phyloP scores from a whole-genome alignment of 352 stramenopile species.

The Saprolegnia parasitica region DNA sequence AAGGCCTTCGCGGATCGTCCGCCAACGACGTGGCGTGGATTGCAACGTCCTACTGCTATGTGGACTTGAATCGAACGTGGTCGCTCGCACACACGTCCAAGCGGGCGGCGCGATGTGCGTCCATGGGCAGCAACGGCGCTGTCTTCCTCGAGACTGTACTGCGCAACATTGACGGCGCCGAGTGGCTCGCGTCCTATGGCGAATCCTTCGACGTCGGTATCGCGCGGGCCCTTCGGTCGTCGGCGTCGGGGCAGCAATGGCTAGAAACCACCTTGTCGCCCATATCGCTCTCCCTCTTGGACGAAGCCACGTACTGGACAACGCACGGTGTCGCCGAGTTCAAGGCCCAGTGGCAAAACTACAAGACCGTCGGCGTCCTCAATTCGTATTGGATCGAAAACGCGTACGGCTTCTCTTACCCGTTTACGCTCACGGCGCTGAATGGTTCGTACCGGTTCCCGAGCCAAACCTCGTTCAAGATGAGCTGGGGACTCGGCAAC shows the following conservation, averaged over 20 bases:
- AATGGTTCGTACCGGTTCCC: slow-evolving; percentile 4
- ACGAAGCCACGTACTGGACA: slow-evolving; percentile 13
- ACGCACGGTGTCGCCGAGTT: not conserved
- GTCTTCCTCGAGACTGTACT: slow-evolving; percentile 1
- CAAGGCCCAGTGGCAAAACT: slow-evolving; percentile 18
- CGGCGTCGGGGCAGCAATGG: not conserved
- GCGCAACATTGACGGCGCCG: not conserved
- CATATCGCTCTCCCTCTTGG: not conserved
- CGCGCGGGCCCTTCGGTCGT: not conserved
- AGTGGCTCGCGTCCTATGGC: not conserved
- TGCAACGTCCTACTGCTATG: slow-evolving; percentile 11
- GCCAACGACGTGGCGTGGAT: not conserved
- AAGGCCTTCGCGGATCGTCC: not conserved
- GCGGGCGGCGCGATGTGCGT: not conserved
- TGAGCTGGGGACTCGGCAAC: slow-evolving; percentile 17
- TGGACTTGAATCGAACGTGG: slow-evolving; percentile 12
- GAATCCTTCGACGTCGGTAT: not conserved
- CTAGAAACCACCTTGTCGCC: not conserved
- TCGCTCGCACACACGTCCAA: not conserved
- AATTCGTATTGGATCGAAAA: not conserved
- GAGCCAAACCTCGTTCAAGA: slow-evolving; percentile 23
- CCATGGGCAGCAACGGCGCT: not conserved
- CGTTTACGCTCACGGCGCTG: not conserved
- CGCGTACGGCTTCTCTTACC: slow-evolving; percentile 3
- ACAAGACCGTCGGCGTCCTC: slow-evolving; percentile 17